These are phyloP conservation scores for Monilinia aucupariae DNA, from an alignment of 2,329 filamentous ascomycete species.

Conservation along the genomic window DNA sequence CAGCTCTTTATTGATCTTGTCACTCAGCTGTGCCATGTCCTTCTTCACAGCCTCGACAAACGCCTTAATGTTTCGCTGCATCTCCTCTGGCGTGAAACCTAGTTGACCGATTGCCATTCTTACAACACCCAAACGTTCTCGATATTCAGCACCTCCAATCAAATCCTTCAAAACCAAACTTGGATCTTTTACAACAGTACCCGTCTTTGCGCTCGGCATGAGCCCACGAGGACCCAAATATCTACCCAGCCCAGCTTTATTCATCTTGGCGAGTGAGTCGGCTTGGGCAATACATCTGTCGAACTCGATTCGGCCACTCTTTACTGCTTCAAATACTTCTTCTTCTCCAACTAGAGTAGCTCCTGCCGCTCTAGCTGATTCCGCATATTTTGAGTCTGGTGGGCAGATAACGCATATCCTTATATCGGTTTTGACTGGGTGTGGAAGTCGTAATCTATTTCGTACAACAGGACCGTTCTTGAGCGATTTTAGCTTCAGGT, in stretches of 20 bases:
- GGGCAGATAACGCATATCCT: constrained; percentile 87
- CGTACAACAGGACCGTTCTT: constrained; percentile 85
- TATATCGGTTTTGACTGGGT: constrained; percentile 82
- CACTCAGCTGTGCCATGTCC: constrained; percentile 62
- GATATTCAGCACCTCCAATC: constrained; percentile 78
- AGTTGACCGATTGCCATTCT: constrained; percentile 88
- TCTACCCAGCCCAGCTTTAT: constrained; percentile 73
- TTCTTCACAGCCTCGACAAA: constrained; percentile 73
- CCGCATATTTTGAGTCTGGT: constrained; percentile 68
- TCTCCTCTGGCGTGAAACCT: constrained; percentile 78
- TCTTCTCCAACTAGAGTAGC: constrained; percentile 82
- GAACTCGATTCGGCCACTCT: constrained; percentile 70
- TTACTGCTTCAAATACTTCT: constrained; percentile 73
- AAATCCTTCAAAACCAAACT: constrained; percentile 70
- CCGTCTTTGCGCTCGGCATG: constrained; percentile 86
- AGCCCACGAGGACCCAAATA: constrained; percentile 83
- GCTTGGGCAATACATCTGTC: constrained; percentile 84
- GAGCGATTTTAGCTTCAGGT: constrained; percentile 73
- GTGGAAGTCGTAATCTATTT: constrained; percentile 80
- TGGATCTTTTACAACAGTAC: constrained; percentile 82
- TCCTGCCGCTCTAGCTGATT: constrained; percentile 70
- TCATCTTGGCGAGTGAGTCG: constrained; percentile 69
- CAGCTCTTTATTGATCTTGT: constrained; percentile 65
- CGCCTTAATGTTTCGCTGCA: constrained; percentile 76
- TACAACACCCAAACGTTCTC: constrained; percentile 78